These are phyloP conservation scores for Sclerotinia spermophila DNA, from an alignment of 2,329 filamentous ascomycete genomes.

Conservation along the genomic window DNA sequence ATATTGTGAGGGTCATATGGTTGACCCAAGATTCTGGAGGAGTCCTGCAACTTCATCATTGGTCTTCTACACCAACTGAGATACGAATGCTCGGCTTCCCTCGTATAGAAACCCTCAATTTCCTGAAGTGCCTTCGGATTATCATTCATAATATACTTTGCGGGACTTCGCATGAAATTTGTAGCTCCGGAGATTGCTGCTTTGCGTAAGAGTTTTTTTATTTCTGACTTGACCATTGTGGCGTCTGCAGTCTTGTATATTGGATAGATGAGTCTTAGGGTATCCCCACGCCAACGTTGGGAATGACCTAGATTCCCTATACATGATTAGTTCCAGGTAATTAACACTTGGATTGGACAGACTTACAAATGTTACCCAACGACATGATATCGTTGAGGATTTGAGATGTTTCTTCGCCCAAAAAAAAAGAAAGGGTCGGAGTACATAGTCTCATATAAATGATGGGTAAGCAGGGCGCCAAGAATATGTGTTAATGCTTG, in stretches of 20 bases:
- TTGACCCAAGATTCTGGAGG: background rate
- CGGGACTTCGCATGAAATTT: background rate
- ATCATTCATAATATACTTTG: background rate
- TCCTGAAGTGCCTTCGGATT: background rate
- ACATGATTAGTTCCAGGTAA: background rate
- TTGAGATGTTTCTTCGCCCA: background rate
- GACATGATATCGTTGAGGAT: background rate
- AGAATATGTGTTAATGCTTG: fast-evolving
- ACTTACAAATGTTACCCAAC: background rate
- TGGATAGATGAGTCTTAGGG: background rate
- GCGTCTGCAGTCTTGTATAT: background rate
- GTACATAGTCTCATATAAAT: background rate
- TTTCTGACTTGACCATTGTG: background rate
- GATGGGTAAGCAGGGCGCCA: background rate
- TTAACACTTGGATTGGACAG: background rate
- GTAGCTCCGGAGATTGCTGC: background rate
- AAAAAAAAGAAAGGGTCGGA: background rate
- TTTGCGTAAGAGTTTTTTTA: background rate
- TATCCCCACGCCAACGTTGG: background rate
- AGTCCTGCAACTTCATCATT: background rate
- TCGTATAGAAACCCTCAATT: background rate
- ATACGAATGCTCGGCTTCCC: background rate
- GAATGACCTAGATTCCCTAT: background rate
- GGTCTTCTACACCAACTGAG: fast-evolving
- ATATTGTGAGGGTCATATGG: background rate